Conservation (phyloP, 306 rosid species). For the Pterocarpus macrocarpus region DNA sequence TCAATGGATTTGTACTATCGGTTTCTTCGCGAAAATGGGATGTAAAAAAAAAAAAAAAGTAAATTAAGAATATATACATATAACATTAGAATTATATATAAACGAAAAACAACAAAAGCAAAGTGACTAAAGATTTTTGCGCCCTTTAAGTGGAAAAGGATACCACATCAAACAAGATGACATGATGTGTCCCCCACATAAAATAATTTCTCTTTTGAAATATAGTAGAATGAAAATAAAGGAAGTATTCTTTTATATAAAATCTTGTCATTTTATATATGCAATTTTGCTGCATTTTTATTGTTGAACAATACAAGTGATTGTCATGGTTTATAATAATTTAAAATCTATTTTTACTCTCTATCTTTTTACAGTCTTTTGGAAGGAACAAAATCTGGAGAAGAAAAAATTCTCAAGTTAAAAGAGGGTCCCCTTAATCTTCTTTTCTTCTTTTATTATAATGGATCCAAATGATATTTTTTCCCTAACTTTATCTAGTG, state of each 20-base stretch:
- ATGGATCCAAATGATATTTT: not conserved
- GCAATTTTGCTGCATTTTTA: not conserved
- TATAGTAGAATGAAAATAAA: not conserved
- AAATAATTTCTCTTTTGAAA: not conserved
- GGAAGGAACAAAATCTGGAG: not conserved
- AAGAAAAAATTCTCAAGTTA: not conserved
- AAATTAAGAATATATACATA: not conserved
- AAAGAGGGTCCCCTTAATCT: not conserved
- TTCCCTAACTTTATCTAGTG: not conserved
- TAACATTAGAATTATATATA: not conserved
- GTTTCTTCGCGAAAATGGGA: conserved; percentile 16
- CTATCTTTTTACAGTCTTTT: not conserved
- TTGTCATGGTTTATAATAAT: not conserved
- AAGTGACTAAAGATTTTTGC: not conserved
- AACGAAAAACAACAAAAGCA: conserved; percentile 28
- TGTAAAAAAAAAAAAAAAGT: not conserved
- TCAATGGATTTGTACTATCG: not conserved
- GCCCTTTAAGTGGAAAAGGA: conserved; percentile 28
- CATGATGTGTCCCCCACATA: not conserved
- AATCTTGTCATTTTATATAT: not conserved
- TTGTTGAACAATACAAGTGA: not conserved
- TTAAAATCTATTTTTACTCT: not conserved
- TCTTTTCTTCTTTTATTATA: too few species aligned
- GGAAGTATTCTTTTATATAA: not conserved
- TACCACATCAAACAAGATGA: conserved; percentile 9